Percentiles rank a stretch among this genome's conserved stretches.
These are phyloP conservation scores for Thielaviopsis ethacetica DNA, from an alignment of 2,329 filamentous ascomycete species.

Conservation along the genomic window DNA sequence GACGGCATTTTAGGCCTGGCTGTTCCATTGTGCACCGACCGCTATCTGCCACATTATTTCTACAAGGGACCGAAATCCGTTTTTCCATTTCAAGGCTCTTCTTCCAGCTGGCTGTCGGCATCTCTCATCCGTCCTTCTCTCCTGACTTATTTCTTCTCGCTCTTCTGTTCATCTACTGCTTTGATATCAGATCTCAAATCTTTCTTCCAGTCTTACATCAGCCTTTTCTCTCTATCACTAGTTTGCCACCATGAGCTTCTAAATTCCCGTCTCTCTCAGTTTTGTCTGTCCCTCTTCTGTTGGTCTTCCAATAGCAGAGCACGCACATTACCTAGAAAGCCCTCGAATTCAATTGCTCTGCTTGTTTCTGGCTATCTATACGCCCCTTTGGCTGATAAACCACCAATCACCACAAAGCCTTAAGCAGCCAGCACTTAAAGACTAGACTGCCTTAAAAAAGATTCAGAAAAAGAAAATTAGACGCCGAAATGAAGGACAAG, in stretches of 20 bases:
- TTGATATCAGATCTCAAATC: background rate
- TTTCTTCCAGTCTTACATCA: background rate
- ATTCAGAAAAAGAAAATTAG: too few species aligned
- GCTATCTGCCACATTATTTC: background rate
- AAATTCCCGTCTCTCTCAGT: background rate
- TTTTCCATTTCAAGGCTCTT: background rate
- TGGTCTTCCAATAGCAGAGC: background rate
- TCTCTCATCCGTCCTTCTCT: background rate
- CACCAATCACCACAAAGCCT: too few species aligned
- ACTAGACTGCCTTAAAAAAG: background rate
- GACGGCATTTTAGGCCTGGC: background rate
- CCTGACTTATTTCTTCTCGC: background rate
- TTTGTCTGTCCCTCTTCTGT: background rate
- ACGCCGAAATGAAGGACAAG: conserved; percentile 3
- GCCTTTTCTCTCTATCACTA: background rate
- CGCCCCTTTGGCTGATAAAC: background rate
- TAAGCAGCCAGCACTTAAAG: background rate
- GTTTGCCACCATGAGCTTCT: background rate
- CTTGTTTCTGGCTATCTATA: background rate
- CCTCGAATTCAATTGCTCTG: background rate
- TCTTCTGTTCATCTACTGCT: background rate
- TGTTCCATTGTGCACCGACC: background rate
- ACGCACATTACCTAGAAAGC: background rate
- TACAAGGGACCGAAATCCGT: background rate
- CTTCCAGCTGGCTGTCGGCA: background rate